Evolutionary conservation across 2,329 filamentous ascomycete species (phyloP).

Genomic region (Hirsutella thompsonii): DNA sequence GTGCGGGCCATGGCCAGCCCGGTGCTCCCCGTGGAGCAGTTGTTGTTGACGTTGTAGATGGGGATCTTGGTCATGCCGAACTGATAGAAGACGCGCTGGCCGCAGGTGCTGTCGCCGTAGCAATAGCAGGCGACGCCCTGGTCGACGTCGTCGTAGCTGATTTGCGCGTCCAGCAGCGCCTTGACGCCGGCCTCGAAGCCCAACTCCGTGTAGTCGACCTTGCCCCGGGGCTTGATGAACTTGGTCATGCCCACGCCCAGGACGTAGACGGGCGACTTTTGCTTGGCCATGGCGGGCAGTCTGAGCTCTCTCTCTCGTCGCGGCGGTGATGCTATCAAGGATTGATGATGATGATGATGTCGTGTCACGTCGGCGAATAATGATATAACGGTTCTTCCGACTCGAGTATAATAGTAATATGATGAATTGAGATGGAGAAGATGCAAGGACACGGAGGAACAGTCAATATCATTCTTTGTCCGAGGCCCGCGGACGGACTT

Average conservation of each 20-base stretch:
- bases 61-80: slow-evolving; percentile 96
- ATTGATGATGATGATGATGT: too few species aligned
- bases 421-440: too few species aligned
- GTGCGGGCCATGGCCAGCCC: slow-evolving; percentile 75
- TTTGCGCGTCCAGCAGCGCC: slow-evolving; percentile 71
- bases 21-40: slow-evolving; percentile 91
- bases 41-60: slow-evolving; percentile 98
- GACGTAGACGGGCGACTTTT: slow-evolving; percentile 58
- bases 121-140: slow-evolving; percentile 96
- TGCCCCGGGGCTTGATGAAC: slow-evolving; percentile 93
- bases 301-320: slow-evolving; percentile 19
- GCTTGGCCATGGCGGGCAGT: slow-evolving; percentile 29
- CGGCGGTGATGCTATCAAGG: too few species aligned
- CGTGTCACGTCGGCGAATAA: too few species aligned
- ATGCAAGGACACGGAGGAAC: too few species aligned
- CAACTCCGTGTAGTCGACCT: slow-evolving; percentile 88
- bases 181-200: slow-evolving; percentile 89
- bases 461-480: too few species aligned
- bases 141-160: slow-evolving; percentile 94
- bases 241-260: slow-evolving; percentile 98
- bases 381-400: too few species aligned
- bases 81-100: slow-evolving; percentile 96
- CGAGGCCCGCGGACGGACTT: too few species aligned
- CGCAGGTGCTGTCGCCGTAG: slow-evolving; percentile 90
- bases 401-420: too few species aligned